These are phyloP conservation scores for Exophiala dermatitidis DNA, from an alignment of 2,329 filamentous ascomycete genomes.

Conservation along the genomic window DNA sequence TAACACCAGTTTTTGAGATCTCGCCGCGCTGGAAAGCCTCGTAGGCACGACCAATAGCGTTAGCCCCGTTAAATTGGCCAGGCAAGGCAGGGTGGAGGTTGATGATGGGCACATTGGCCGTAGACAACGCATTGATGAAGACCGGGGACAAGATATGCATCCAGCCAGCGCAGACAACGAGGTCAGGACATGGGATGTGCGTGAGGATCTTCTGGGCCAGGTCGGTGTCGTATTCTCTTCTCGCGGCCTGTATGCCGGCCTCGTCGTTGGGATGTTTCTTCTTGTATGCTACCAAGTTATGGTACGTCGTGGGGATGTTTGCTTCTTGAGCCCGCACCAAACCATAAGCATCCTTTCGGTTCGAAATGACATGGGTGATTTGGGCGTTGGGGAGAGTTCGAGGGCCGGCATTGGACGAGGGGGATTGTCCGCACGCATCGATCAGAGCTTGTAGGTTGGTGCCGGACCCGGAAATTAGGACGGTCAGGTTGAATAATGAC, in stretches of 20 bases:
- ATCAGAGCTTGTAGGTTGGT: constrained; percentile 74
- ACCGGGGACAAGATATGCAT: constrained; percentile 71
- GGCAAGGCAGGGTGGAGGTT: constrained; percentile 73
- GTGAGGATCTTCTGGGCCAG: constrained; percentile 61
- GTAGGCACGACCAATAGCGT: constrained; percentile 72
- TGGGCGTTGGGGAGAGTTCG: constrained; percentile 42
- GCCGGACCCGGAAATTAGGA: constrained; percentile 67
- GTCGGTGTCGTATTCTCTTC: constrained; percentile 66
- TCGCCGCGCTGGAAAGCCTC: constrained; percentile 63
- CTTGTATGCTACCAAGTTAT: constrained; percentile 72
- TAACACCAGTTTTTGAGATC: constrained; percentile 66
- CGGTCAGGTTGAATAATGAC: constrained; percentile 42
- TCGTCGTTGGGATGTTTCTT: constrained; percentile 55
- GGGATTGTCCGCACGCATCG: constrained; percentile 47
- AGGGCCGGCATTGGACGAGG: constrained; percentile 16
- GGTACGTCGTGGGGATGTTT: constrained; percentile 66
- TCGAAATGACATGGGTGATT: constrained; percentile 59
- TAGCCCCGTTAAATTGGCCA: constrained; percentile 67
- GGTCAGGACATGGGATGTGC: constrained; percentile 52
- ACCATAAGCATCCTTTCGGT: constrained; percentile 58
- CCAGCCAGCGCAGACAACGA: constrained; percentile 78
- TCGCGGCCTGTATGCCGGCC: constrained; percentile 46
- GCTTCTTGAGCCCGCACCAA: constrained; percentile 54
- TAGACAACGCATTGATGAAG: constrained; percentile 63
- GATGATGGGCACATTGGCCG: constrained; percentile 60